phyloP scores from a whole-genome alignment of 768 basidiomycete genomes.

The Cyathus striatus region DNA sequence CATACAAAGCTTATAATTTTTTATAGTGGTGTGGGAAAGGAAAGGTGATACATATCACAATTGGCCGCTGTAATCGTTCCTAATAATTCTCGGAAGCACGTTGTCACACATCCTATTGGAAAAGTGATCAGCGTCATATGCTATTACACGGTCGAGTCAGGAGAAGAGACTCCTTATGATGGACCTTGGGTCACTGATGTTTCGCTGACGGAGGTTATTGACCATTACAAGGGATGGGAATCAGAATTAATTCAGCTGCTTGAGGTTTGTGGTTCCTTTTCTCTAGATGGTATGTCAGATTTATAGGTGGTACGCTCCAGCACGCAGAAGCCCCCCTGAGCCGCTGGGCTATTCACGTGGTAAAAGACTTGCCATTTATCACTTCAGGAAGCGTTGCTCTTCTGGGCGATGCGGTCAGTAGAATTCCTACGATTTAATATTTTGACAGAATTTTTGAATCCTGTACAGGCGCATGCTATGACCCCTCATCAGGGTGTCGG shows the following conservation, averaged over 20 bases:
- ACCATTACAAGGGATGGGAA: conserved; percentile 13
- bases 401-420: conserved; percentile 6
- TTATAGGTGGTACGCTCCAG: neutral
- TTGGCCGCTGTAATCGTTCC: neutral
- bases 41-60: conserved; percentile 1
- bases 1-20: neutral
- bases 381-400: conserved; percentile 8
- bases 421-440: neutral
- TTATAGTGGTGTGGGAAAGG: conserved; percentile 13
- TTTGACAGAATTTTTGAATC: neutral
- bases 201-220: conserved; percentile 9
- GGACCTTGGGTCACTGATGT: conserved; percentile 14
- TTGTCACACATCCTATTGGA: conserved; percentile 18
- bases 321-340: conserved; percentile 21
- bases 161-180: conserved; percentile 11
- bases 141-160: conserved; percentile 12
- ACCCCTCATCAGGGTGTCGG: too few species aligned
- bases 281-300: neutral
- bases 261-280: neutral
- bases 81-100: conserved; percentile 16
- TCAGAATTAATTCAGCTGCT: conserved; percentile 12
- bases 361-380: conserved; percentile 24
- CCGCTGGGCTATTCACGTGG: conserved; percentile 34
- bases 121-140: conserved; percentile 13
- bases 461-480: conserved; percentile 17